These are phyloP conservation scores for Chaetomiaceae sp. DNA, from an alignment of 2,329 filamentous ascomycete species.

Conservation along the genomic window DNA sequence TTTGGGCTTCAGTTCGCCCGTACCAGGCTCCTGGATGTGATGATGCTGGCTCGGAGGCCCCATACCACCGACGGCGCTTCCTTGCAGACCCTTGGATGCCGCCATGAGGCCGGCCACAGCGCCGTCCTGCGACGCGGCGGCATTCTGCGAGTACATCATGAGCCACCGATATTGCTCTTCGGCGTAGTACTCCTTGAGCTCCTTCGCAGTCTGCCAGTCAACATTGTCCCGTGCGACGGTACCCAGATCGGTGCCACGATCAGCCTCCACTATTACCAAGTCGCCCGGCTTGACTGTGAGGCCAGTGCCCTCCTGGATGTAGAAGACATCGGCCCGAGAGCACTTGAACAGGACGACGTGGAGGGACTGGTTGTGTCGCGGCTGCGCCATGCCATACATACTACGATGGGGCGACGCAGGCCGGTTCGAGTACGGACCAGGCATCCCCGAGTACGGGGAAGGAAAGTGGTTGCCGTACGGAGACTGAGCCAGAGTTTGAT, in stretches of 20 bases:
- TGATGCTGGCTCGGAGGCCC: slow-evolving; percentile 63
- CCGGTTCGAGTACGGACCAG: slow-evolving; percentile 41
- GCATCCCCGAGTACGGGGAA: slow-evolving; percentile 41
- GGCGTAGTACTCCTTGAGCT: slow-evolving; percentile 82
- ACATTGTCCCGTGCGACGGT: slow-evolving; percentile 87
- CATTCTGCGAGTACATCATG: slow-evolving; percentile 94
- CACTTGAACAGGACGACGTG: slow-evolving; percentile 97
- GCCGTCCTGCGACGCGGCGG: slow-evolving; percentile 54
- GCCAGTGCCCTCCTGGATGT: slow-evolving; percentile 91
- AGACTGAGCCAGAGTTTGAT: slow-evolving; percentile 34
- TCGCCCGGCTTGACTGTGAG: slow-evolving; percentile 86
- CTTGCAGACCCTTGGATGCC: slow-evolving; percentile 56
- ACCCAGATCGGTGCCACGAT: slow-evolving; percentile 90
- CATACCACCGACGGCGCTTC: slow-evolving; percentile 71
- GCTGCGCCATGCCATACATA: slow-evolving; percentile 55
- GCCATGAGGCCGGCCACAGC: slow-evolving; percentile 57
- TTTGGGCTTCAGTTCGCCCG: slow-evolving; percentile 83
- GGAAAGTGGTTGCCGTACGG: slow-evolving; percentile 39
- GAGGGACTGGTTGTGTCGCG: slow-evolving; percentile 61
- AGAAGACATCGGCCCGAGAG: slow-evolving; percentile 90
- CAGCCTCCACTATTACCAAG: slow-evolving; percentile 93
- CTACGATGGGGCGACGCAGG: slow-evolving; percentile 56
- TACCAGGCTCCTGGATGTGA: slow-evolving; percentile 63
- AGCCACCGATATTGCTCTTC: slow-evolving; percentile 98
- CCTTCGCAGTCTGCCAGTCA: slow-evolving; percentile 79